Conservation (phyloP, 2,329 filamentous ascomycete species). For the Didymella segeticola region DNA sequence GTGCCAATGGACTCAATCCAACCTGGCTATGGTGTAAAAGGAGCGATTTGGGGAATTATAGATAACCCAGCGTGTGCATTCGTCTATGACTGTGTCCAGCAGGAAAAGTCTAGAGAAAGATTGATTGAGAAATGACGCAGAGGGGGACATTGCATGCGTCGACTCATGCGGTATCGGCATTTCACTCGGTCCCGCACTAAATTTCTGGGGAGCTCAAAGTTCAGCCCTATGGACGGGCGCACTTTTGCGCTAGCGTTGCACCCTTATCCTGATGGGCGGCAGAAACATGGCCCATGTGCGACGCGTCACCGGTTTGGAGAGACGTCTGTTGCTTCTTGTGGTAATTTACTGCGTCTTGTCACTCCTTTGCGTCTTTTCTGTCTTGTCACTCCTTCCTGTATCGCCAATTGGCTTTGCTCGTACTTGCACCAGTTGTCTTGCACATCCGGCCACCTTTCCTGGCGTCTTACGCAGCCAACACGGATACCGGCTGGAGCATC, state of each 20-base stretch:
- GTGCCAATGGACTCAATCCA: conserved; percentile 15
- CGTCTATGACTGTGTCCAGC: conserved; percentile 9
- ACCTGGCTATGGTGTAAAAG: conserved; percentile 6
- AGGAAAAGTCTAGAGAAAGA: conserved; percentile 9
- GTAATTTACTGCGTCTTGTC: conserved; percentile 10
- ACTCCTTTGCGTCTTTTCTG: conserved; percentile 9
- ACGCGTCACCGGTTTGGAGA: conserved; percentile 22
- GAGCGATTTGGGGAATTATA: not conserved
- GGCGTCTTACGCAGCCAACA: conserved; percentile 5
- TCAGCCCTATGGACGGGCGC: conserved; percentile 35
- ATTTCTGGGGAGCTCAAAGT: conserved; percentile 13
- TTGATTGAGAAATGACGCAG: conserved; percentile 28
- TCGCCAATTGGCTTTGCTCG: not conserved
- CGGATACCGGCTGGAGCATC: conserved; percentile 20
- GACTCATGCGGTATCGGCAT: conserved; percentile 44
- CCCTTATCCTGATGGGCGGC: not conserved
- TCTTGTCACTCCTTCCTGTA: conserved; percentile 14
- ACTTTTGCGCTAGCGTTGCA: conserved; percentile 13
- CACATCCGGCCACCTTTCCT: not conserved
- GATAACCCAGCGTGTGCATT: conserved; percentile 1
- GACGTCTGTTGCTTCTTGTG: not conserved
- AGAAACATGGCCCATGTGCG: conserved; percentile 9
- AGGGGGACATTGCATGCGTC: conserved; percentile 24
- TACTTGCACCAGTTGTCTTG: not conserved
- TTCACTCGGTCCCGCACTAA: conserved; percentile 24